Evolutionary conservation across 1,139 yeast genomes (phyloP).

Genomic region (Scheffersomyces illinoinensis): DNA sequence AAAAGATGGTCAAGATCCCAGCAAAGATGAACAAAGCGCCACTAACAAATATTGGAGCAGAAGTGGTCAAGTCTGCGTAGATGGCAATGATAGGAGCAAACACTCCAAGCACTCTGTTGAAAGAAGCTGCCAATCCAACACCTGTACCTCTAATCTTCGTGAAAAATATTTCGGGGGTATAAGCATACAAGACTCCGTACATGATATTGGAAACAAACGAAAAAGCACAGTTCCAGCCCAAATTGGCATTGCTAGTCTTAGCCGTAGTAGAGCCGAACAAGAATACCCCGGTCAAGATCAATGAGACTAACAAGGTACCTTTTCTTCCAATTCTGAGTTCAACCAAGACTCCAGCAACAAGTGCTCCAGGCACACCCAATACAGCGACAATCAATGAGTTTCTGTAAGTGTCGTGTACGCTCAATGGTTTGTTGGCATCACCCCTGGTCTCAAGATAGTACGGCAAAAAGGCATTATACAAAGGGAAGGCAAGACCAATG

Average conservation of each 20-base stretch:
- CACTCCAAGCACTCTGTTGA: constrained; percentile 42
- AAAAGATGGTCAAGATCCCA: constrained; percentile 34
- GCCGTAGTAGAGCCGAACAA: constrained; percentile 46
- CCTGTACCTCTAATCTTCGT: constrained; percentile 45
- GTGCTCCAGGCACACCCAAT: constrained; percentile 43
- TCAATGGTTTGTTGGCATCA: constrained; percentile 28
- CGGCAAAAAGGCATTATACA: constrained; percentile 46
- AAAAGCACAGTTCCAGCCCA: constrained; percentile 49
- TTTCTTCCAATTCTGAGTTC: constrained; percentile 43
- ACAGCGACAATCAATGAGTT: constrained; percentile 43
- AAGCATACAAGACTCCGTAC: constrained; percentile 48
- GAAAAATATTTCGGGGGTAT: constrained; percentile 47
- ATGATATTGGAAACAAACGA: constrained; percentile 42
- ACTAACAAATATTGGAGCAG: constrained; percentile 46
- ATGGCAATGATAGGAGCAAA: constrained; percentile 49
- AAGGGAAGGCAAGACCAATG: constrained; percentile 48
- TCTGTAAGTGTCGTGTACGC: constrained; percentile 38
- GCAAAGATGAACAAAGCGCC: constrained; percentile 42
- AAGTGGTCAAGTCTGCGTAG: constrained; percentile 41
- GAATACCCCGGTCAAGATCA: constrained; percentile 39
- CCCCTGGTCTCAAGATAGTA: constrained; percentile 38
- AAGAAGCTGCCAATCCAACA: constrained; percentile 44
- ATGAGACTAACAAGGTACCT: constrained; percentile 36
- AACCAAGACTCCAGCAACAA: constrained; percentile 40
- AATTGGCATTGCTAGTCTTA: constrained; percentile 34